Conservation (phyloP, 2,329 filamentous ascomycete species). For the Epichloe festucae region DNA sequence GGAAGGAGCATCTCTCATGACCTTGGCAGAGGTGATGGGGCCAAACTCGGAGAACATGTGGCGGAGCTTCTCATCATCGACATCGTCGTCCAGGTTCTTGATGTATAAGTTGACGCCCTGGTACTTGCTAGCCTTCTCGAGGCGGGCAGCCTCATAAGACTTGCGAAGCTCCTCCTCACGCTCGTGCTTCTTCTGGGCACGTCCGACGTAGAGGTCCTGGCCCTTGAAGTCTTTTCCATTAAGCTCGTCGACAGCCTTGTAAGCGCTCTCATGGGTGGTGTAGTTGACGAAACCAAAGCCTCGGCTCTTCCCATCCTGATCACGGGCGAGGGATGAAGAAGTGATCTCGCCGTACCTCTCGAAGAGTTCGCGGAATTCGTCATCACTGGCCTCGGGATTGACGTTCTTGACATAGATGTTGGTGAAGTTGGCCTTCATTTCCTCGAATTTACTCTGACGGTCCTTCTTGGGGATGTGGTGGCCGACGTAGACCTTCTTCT, state of each 20-base stretch:
- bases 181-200: conserved; percentile 99
- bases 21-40: conserved; percentile 95
- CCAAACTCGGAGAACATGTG: conserved; percentile 85
- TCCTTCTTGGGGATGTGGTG: conserved; percentile 99
- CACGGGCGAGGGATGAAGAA: conserved; percentile 84
- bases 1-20: conserved; percentile 75
- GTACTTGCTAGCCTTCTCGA: conserved; percentile 99
- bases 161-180: conserved; percentile 98
- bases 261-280: conserved; percentile 76
- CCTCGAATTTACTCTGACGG: conserved; percentile 99
- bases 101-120: conserved; percentile 99
- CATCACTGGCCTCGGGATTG: conserved; percentile 68
- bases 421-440: conserved; percentile 99
- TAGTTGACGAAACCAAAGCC: conserved; percentile 97
- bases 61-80: conserved; percentile 95
- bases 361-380: conserved; percentile 89
- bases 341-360: conserved; percentile 89
- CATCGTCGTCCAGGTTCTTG: conserved; percentile 95
- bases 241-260: conserved; percentile 77
- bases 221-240: conserved; percentile 87
- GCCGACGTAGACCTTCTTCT: conserved; percentile 99
- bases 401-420: conserved; percentile 99
- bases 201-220: conserved; percentile 94
- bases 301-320: conserved; percentile 82
- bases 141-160: conserved; percentile 93